Evolutionary conservation across 73 alveolate species (phyloP).

Genomic region (Stentor coeruleus): DNA sequence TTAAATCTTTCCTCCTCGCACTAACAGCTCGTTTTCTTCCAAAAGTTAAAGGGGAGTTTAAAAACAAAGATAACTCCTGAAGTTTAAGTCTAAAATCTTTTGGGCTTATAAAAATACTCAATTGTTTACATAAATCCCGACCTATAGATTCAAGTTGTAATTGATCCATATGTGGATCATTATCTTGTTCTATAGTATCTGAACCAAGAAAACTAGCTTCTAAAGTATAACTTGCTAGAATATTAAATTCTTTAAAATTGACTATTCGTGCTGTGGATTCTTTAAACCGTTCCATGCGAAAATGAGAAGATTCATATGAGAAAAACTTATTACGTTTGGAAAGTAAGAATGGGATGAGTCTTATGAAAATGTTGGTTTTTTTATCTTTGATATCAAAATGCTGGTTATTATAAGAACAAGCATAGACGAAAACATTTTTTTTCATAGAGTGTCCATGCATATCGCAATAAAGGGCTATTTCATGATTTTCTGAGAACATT

Average conservation of each 20-base stretch:
- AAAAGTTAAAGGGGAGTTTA: neutral
- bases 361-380: constrained; percentile 52
- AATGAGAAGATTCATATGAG: constrained; percentile 82
- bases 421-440: constrained; percentile 29
- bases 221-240: constrained; percentile 78
- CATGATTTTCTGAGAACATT: constrained; percentile 90
- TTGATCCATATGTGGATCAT: neutral
- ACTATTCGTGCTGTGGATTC: constrained; percentile 94
- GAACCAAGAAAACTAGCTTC: constrained; percentile 97
- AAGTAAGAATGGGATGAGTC: constrained; percentile 80
- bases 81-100: neutral
- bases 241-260: constrained; percentile 80
- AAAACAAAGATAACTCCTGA: neutral
- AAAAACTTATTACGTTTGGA: constrained; percentile 77
- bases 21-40: neutral
- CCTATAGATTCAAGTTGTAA: constrained; percentile 12
- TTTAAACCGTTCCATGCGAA: constrained; percentile 80
- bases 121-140: constrained; percentile 17
- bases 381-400: neutral
- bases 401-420: neutral
- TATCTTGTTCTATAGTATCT: neutral
- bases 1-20: neutral
- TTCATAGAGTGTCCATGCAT: constrained; percentile 99
- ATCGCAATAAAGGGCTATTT: constrained; percentile 94
- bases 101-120: neutral